Conservation (phyloP, 2,329 filamentous ascomycete species). For the Coniella vitis region DNA sequence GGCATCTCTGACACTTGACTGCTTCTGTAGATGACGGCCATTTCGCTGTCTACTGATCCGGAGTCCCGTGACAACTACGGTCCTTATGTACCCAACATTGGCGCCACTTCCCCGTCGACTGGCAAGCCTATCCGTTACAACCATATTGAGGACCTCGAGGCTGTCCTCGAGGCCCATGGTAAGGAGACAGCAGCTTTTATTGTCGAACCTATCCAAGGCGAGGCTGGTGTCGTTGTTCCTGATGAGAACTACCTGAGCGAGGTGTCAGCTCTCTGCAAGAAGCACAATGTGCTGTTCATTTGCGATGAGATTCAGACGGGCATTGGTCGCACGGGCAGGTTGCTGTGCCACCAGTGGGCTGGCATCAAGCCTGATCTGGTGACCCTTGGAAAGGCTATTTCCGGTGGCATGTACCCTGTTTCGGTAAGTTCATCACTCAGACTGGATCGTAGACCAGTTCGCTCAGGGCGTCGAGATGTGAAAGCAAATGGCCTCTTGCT, state of each 20-base stretch:
- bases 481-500: background rate
- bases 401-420: slow-evolving; percentile 98
- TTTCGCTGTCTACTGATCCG: slow-evolving; percentile 90
- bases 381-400: slow-evolving; percentile 93
- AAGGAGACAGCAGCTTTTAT: slow-evolving; percentile 86
- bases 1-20: slow-evolving; percentile 5
- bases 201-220: slow-evolving; percentile 94
- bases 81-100: slow-evolving; percentile 85
- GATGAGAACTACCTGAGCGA: slow-evolving; percentile 79
- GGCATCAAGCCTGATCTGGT: slow-evolving; percentile 94
- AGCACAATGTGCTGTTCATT: slow-evolving; percentile 93
- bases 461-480: too few species aligned
- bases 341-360: slow-evolving; percentile 92
- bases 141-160: slow-evolving; percentile 72
- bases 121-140: slow-evolving; percentile 78
- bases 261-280: slow-evolving; percentile 79
- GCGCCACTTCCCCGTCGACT: slow-evolving; percentile 68
- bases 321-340: slow-evolving; percentile 87
- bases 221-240: slow-evolving; percentile 93
- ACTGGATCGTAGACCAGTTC: too few species aligned
- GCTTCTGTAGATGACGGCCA: slow-evolving; percentile 68
- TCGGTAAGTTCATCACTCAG: slow-evolving; percentile 8
- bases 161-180: slow-evolving; percentile 72
- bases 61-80: slow-evolving; percentile 97
- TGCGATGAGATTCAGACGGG: slow-evolving; percentile 98